Base-by-base conservation (phyloP, 1,284 basidiomycete species). In the Sporisorium sorghi region DNA sequence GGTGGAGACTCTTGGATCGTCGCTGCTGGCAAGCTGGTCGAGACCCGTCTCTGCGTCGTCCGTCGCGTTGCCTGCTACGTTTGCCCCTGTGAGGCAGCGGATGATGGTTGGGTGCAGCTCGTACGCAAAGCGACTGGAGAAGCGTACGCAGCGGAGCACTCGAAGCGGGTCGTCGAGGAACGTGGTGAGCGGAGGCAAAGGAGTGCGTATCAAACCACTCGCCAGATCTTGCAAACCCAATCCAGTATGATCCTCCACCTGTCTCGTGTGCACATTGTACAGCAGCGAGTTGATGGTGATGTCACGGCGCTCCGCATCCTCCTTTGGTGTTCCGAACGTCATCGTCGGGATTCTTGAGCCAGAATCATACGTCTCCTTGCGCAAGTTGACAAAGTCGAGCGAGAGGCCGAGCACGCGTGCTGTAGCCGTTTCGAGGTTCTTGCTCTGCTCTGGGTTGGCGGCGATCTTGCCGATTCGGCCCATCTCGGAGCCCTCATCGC, bases 391-490 rank as follows among this genome's bases (percentile, higher is more conserved):
- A 79, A 98, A 91, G 85, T 99, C 97, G 55, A 99, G 87, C 63
- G 94, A 93, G 48, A 93, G 86, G 3, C 90, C 94, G 51, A 94
- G 87, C 26, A 99, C 87, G 32, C 89, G 90, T 32, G 94, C 92
- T n/a, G 91, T 92, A 0, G 94, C 96, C 0, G 97, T 98, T 86
- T 99, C 96, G 35, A 99, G 88, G 85, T 98, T 97, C 85, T 99
- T 99, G 58, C 93, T 96, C 86, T 99, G 97, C 49, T 96, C 93
- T 0, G 97, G 96, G 80, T 99, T 98, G 68, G 91, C 91, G 56
- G 92, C 93, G 63, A 99, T 94, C 81, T 91, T 93, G 23, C 91
- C 87, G 14, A 89, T 86, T 37, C 80, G 78, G 28, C 81, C 76
- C 60, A 81, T 79, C 53, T 75, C 80, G 32, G 40, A 47, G 17